Percentiles rank a stretch among this genome's conserved stretches.
These are phyloP conservation scores for Barnettozyma sucrosica DNA, from an alignment of 805 yeast genomes.

Conservation along the genomic window DNA sequence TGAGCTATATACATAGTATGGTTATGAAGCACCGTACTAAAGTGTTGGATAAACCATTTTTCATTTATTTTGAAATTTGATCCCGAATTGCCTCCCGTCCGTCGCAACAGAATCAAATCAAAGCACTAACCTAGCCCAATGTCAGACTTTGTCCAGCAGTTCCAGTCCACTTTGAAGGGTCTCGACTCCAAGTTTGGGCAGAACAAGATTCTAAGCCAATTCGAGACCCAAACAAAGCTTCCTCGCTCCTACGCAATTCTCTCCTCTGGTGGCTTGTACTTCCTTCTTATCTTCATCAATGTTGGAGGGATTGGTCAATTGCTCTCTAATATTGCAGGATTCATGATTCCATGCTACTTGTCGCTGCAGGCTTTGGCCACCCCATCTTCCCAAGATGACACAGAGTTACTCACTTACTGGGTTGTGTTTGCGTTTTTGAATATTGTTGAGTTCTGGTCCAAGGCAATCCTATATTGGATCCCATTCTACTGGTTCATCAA, in stretches of 20 bases:
- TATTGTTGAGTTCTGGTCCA: constrained; percentile 93
- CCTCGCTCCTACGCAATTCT: constrained; percentile 86
- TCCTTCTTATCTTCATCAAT: constrained; percentile 77
- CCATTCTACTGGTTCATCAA: constrained; percentile 96
- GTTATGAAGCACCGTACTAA: neutral
- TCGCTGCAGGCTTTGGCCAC: constrained; percentile 84
- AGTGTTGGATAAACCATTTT: neutral
- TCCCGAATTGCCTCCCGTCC: neutral
- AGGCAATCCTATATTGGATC: constrained; percentile 86
- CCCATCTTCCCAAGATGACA: constrained; percentile 64
- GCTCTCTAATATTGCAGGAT: constrained; percentile 87
- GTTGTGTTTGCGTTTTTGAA: constrained; percentile 92
- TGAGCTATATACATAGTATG: too few species aligned
- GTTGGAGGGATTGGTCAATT: constrained; percentile 94
- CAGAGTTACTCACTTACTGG: constrained; percentile 92
- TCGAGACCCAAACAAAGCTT: constrained; percentile 28
- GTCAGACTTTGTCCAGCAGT: constrained; percentile 42
- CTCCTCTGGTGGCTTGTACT: constrained; percentile 59
- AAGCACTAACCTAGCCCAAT: too few species aligned
- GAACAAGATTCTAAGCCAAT: constrained; percentile 20
- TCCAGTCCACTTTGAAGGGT: constrained; percentile 40
- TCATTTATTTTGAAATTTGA: neutral
- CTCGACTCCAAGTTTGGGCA: constrained; percentile 32
- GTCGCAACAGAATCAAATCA: neutral
- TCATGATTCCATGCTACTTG: constrained; percentile 83